Evolutionary conservation across 202 grass and related monocot genomes (phyloP).

Genomic region (Zizania palustris): DNA sequence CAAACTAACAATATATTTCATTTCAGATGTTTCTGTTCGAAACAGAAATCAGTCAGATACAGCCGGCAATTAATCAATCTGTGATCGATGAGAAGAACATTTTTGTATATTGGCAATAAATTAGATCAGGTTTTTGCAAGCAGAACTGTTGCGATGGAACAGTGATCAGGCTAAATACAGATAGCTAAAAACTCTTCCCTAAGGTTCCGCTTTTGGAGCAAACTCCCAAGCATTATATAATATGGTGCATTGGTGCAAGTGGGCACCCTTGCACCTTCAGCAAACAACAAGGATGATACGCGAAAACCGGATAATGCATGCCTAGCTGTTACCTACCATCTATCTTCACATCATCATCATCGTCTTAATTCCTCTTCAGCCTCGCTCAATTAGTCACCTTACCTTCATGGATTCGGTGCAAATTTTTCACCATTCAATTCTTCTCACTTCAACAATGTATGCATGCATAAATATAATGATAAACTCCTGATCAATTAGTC

Average conservation of each 20-base stretch:
- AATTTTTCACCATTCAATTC: neutral
- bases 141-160: conserved; percentile 37
- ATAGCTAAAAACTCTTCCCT: conserved; percentile 48
- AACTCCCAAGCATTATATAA: conserved; percentile 45
- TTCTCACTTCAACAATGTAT: conserved; percentile 26
- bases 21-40: neutral
- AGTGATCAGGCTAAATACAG: conserved; percentile 30
- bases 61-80: neutral
- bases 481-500: conserved; percentile 19
- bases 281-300: conserved; percentile 41
- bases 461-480: neutral
- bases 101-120: conserved; percentile 23
- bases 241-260: conserved; percentile 43
- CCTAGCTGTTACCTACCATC: conserved; percentile 55
- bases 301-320: conserved; percentile 57
- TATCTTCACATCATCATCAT: conserved; percentile 7
- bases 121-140: conserved; percentile 20
- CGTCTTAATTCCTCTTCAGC: conserved; percentile 19
- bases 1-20: neutral
- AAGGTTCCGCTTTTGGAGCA: conserved; percentile 42
- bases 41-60: neutral
- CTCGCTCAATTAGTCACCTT: neutral
- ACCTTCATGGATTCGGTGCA: neutral
- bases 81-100: neutral
- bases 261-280: conserved; percentile 18